Evolutionary conservation across 441 rosid species (phyloP).

Genomic region (Geranium incanum): DNA sequence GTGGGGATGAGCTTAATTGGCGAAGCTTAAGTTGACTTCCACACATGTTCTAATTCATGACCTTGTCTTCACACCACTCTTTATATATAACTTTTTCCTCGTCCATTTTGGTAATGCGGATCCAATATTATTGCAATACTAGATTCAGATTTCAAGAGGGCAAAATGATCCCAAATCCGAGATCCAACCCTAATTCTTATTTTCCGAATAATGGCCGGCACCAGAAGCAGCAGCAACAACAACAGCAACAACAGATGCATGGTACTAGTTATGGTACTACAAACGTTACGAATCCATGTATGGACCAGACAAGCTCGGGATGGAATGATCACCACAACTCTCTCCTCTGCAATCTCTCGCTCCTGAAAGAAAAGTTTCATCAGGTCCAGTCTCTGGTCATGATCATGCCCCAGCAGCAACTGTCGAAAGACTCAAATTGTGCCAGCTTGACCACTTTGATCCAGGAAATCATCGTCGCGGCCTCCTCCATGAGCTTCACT

Average conservation of each 20-base stretch:
- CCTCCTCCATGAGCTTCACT: slow-evolving; percentile 54
- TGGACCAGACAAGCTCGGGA: not conserved
- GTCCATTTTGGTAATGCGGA: too few species aligned
- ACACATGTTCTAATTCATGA: not conserved
- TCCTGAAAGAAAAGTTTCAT: slow-evolving; percentile 53
- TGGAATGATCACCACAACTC: slow-evolving; percentile 23
- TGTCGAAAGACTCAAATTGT: slow-evolving; percentile 20
- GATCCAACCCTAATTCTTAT: not conserved
- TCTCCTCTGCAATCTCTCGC: slow-evolving; percentile 46
- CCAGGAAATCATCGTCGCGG: slow-evolving; percentile 51
- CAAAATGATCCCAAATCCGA: not conserved
- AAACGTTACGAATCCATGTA: not conserved
- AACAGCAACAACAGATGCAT: not conserved
- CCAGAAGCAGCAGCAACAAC: too few species aligned
- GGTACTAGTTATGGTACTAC: not conserved
- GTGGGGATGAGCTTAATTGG: slow-evolving; percentile 36
- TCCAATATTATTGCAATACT: too few species aligned
- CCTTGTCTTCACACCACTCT: not conserved
- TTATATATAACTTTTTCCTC: not conserved
- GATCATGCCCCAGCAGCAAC: slow-evolving; percentile 31
- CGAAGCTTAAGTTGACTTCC: slow-evolving; percentile 46
- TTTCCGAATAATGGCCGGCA: not conserved
- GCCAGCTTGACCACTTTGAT: slow-evolving; percentile 41
- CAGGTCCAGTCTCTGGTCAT: slow-evolving; percentile 50
- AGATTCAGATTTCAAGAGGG: not conserved